Evolutionary conservation across 2,329 filamentous ascomycete species (phyloP), one percentile per base, ranked within the genome.

Genomic region (Pyrenochaeta sp.): DNA sequence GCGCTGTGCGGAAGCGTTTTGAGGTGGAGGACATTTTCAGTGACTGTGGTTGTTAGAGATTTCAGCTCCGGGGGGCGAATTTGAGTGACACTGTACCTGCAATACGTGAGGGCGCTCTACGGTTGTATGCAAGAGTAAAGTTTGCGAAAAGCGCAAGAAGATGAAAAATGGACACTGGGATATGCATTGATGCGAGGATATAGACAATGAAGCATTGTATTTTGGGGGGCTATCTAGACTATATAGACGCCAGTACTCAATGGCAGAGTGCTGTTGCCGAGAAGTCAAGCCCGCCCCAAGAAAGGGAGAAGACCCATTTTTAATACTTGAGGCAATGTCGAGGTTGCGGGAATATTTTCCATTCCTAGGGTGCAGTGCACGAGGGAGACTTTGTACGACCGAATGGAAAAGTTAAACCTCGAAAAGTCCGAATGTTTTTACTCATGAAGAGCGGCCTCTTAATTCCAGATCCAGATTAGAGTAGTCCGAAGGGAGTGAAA

Each of bases 1-100:
- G 35, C 32, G 13, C 41, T 20, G 8, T 23, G 13, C 3, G 41
- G 35, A 6, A 31, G 40, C 18, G 51, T 26, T 13, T 18, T 46
- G 35, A 55, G 54, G 15, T 41, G 31, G 6, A 55, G 41, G 9
- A 53, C 46, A 23, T 53, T 41, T 9, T 34, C 23, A 10, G 51
- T 51, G 15, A 51, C 48, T 57, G 23, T 23, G 3, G 6, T n/a
- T 28, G 14, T 28, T 18, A 37, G 34, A 13, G 11, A 27, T 11
- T n/a, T 13, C 10, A 11, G 24, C 30, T 20, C 6, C 18, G 9
- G 30, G 7, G 30, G 9, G 11, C 7, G 17, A 17, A 8, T 11
- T 3, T 4, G 20, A 15, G 20, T 26, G 21, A n/a, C n/a, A n/a
- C n/a, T n/a, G n/a, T 38, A 50, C 48, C 29, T 35, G 46, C 28